Conservation (phyloP, 495 filamentous ascomycete species). For the Neurospora cerealis region DNA sequence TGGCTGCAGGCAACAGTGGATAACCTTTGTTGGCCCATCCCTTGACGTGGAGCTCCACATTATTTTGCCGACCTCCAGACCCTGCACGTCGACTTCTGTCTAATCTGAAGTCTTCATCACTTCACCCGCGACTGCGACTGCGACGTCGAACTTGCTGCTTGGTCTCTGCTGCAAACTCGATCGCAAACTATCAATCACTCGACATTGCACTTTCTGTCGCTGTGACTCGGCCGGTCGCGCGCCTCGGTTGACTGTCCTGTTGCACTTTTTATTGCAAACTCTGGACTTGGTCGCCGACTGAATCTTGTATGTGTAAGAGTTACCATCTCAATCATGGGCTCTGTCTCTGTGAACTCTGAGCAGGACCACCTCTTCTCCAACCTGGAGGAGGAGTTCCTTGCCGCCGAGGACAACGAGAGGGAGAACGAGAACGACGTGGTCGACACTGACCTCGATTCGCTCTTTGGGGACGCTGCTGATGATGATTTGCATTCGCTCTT, state of each 20-base stretch:
- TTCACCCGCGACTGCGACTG: neutral
- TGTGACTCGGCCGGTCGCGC: neutral
- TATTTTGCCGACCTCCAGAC: neutral
- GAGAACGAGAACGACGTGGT: neutral
- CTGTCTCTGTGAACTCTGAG: constrained; percentile 15
- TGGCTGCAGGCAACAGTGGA: neutral
- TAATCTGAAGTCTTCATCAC: neutral
- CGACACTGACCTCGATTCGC: constrained; percentile 13
- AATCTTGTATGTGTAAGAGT: neutral
- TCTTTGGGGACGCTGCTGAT: constrained; percentile 12
- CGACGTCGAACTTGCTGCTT: neutral
- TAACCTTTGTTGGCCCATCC: neutral
- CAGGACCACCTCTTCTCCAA: constrained; percentile 33
- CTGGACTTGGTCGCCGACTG: neutral
- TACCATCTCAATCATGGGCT: constrained; percentile 25
- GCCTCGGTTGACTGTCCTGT: neutral
- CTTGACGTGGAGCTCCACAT: neutral
- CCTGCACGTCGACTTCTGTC: neutral
- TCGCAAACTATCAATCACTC: neutral
- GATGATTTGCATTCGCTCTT: constrained; percentile 15
- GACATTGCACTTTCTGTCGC: neutral
- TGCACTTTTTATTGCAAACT: constrained; percentile 1
- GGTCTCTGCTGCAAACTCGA: neutral
- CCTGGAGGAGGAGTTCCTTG: constrained; percentile 29
- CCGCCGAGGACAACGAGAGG: constrained; percentile 40